These are phyloP conservation scores for Cytospora piceicola DNA, from an alignment of 2,329 filamentous ascomycete species.

Conservation along the genomic window DNA sequence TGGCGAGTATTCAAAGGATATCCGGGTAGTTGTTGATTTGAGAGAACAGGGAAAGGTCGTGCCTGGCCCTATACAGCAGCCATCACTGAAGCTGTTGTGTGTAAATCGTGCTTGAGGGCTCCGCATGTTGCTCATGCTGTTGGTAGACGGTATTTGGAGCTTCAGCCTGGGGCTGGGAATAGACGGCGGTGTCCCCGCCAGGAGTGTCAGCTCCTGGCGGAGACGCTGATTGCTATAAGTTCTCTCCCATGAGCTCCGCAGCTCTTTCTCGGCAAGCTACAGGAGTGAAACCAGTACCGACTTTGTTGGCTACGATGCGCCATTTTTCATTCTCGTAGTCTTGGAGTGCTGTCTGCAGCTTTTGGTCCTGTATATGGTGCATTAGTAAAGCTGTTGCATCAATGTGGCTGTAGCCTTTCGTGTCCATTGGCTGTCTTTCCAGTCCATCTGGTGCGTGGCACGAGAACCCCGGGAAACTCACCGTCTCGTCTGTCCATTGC, in stretches of 20 bases:
- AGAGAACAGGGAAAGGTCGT: background rate
- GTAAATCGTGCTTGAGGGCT: conserved; percentile 39
- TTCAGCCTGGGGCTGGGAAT: conserved; percentile 40
- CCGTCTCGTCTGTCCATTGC: conserved; percentile 91
- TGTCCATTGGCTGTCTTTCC: background rate
- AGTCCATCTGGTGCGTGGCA: background rate
- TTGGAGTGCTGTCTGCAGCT: conserved; percentile 74
- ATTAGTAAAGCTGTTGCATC: conserved; percentile 4
- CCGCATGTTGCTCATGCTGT: conserved; percentile 23
- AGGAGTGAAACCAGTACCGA: conserved; percentile 87
- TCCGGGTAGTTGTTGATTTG: background rate
- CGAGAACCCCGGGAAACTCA: conserved; percentile 50
- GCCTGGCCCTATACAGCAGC: background rate
- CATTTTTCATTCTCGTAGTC: conserved; percentile 92
- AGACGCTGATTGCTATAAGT: conserved; percentile 61
- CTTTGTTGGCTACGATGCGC: conserved; percentile 88
- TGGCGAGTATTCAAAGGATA: background rate
- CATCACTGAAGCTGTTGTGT: conserved; percentile 44
- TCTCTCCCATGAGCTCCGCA: conserved; percentile 60
- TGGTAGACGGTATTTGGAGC: conserved; percentile 25
- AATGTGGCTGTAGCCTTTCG: background rate
- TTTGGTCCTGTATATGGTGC: conserved; percentile 63
- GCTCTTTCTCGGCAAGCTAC: conserved; percentile 84
- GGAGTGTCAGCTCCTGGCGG: conserved; percentile 52
- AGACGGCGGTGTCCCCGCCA: conserved; percentile 51